Conservation (phyloP, 2,329 filamentous ascomycete genomes). For the Colletotrichum brevisporum region DNA sequence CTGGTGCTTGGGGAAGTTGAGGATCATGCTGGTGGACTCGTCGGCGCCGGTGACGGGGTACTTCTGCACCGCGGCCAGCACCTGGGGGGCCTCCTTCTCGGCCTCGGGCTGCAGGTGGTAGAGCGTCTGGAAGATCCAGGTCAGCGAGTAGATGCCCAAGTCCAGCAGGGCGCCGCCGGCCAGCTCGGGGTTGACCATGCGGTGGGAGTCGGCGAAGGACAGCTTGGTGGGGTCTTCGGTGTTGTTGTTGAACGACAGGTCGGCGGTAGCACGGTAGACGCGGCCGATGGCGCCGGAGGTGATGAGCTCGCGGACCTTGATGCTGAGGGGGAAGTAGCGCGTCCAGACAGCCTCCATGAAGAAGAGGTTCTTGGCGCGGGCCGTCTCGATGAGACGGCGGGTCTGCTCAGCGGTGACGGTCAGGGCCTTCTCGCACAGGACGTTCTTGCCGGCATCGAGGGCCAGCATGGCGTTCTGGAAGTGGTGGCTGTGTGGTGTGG, state of each 20-base stretch:
- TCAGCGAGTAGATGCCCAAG: conserved; percentile 89
- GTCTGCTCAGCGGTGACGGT: conserved; percentile 87
- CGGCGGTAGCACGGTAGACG: conserved; percentile 72
- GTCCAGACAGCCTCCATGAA: conserved; percentile 94
- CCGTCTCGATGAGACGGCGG: conserved; percentile 78
- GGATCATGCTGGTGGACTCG: conserved; percentile 82
- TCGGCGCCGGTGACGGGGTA: conserved; percentile 80
- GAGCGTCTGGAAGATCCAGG: conserved; percentile 91
- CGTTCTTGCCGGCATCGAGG: conserved; percentile 86
- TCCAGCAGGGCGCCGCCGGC: conserved; percentile 88
- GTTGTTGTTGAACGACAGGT: conserved; percentile 73
- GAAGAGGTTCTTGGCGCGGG: conserved; percentile 80
- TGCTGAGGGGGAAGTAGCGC: conserved; percentile 86
- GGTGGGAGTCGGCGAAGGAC: conserved; percentile 73
- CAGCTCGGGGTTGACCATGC: conserved; percentile 86
- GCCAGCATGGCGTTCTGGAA: conserved; percentile 93
- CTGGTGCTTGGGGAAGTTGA: conserved; percentile 79
- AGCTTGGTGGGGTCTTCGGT: conserved; percentile 71
- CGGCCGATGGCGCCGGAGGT: conserved; percentile 68
- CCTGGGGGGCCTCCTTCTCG: conserved; percentile 76
- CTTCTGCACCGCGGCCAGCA: conserved; percentile 78
- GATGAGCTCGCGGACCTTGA: conserved; percentile 79
- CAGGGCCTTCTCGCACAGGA: conserved; percentile 92
- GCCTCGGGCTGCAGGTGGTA: conserved; percentile 83
- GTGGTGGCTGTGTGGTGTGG: conserved; percentile 92